Evolutionary conservation across 2,329 filamentous ascomycete species (phyloP).

Genomic region (Tympanopsis confertula): DNA sequence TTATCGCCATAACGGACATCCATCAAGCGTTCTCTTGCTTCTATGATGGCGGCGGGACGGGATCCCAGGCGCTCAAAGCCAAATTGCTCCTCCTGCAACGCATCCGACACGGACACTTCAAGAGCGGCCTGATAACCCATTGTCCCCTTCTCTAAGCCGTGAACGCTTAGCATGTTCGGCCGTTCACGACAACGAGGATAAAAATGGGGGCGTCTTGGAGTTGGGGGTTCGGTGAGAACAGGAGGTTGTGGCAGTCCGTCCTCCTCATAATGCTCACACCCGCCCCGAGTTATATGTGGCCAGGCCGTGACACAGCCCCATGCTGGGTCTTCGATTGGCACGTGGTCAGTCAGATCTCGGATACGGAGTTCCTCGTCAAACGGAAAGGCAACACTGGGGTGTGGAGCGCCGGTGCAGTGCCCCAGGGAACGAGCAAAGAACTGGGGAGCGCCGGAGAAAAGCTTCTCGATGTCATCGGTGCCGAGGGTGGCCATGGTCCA

Average conservation of each 20-base stretch:
- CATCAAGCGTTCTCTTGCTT: slow-evolving; percentile 45
- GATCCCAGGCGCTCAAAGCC: slow-evolving; percentile 43
- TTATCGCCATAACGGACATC: slow-evolving; percentile 32
- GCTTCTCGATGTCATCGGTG: slow-evolving; percentile 50
- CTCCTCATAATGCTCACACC: slow-evolving; percentile 30
- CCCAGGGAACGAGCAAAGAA: slow-evolving; percentile 52
- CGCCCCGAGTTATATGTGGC: slow-evolving; percentile 44
- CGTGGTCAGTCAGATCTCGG: slow-evolving; percentile 52
- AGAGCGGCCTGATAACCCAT: slow-evolving; percentile 59
- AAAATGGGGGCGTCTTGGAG: slow-evolving; percentile 41
- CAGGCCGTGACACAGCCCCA: slow-evolving; percentile 53
- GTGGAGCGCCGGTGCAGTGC: slow-evolving; percentile 45
- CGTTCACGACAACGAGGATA: slow-evolving; percentile 46
- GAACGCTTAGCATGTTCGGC: slow-evolving; percentile 63
- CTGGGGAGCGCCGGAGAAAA: slow-evolving; percentile 67
- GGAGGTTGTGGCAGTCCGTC: slow-evolving; percentile 27
- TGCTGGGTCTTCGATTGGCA: slow-evolving; percentile 49
- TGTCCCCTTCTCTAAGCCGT: slow-evolving; percentile 60
- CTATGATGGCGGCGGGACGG: slow-evolving; percentile 40
- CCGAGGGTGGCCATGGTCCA: slow-evolving; percentile 48
- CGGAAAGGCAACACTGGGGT: slow-evolving; percentile 54
- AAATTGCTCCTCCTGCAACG: slow-evolving; percentile 49
- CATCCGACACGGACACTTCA: slow-evolving; percentile 53
- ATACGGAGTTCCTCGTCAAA: slow-evolving; percentile 53
- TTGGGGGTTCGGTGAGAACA: no score